phyloP scores from a whole-genome alignment of 352 stramenopile species.

The Globisporangium mamillatum region DNA sequence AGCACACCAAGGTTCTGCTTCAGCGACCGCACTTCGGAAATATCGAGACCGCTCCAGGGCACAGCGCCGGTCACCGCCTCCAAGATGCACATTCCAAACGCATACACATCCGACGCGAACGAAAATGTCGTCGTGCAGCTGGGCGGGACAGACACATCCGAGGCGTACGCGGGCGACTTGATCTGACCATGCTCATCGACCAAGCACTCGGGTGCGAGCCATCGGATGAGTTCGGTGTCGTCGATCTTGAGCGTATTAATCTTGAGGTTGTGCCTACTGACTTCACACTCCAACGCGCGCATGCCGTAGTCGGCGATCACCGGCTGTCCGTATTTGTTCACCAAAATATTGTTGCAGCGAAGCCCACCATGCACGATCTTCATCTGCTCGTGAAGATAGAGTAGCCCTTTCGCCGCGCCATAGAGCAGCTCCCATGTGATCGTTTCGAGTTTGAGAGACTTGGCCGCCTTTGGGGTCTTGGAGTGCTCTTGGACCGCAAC shows the following conservation, averaged over 20 bases:
- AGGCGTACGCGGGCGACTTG: conserved; percentile 27
- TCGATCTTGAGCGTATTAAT: conserved; percentile 35
- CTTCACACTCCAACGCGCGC: conserved; percentile 35
- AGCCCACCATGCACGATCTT: conserved; percentile 54
- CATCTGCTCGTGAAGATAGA: conserved; percentile 63
- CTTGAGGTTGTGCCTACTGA: conserved; percentile 34
- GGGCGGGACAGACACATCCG: conserved; percentile 12
- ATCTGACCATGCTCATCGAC: conserved; percentile 28
- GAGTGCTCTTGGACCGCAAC: conserved; percentile 35
- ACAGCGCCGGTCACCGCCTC: conserved; percentile 51
- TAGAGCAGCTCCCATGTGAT: conserved; percentile 59
- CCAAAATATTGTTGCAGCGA: conserved; percentile 64
- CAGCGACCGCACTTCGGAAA: conserved; percentile 42
- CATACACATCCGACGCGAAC: conserved; percentile 61
- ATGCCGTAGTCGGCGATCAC: conserved; percentile 62
- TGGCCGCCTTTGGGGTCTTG: conserved; percentile 29
- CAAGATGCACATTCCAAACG: conserved; percentile 80
- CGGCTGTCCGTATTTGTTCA: conserved; percentile 63
- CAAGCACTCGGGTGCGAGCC: conserved; percentile 66
- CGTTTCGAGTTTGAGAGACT: conserved; percentile 31
- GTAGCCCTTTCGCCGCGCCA: conserved; percentile 49
- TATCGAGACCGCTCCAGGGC: conserved; percentile 49
- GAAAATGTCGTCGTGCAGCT: conserved; percentile 24
- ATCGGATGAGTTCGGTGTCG: conserved; percentile 51
- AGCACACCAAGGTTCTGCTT: conserved; percentile 53